phyloP scores from a whole-genome alignment of 208 protist genomes.

The Lotmaria passim region DNA sequence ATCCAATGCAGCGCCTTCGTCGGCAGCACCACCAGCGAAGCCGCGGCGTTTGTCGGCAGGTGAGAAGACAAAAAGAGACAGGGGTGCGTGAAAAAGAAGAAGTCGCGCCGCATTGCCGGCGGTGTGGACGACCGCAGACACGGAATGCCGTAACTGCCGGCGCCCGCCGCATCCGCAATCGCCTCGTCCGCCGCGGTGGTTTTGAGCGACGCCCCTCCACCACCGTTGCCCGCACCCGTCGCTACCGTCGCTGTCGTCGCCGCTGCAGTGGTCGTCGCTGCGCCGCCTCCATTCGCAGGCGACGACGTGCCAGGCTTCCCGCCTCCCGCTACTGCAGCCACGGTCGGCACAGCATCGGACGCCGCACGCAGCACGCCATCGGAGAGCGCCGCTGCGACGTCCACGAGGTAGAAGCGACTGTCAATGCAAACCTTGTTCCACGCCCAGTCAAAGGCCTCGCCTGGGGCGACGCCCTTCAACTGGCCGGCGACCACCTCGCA shows the following conservation, averaged over 20 bases:
- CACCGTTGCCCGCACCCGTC: not conserved
- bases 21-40: slow-evolving; percentile 50
- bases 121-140: slow-evolving; percentile 12
- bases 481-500: slow-evolving; percentile 62
- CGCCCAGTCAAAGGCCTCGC: slow-evolving; percentile 64
- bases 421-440: slow-evolving; percentile 78
- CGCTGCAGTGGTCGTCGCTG: not conserved
- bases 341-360: not conserved
- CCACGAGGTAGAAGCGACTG: slow-evolving; percentile 58
- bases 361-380: slow-evolving; percentile 37
- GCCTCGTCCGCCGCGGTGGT: too few species aligned
- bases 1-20: slow-evolving; percentile 60
- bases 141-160: slow-evolving; percentile 6
- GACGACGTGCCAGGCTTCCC: not conserved
- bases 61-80: slow-evolving; percentile 66
- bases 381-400: slow-evolving; percentile 54
- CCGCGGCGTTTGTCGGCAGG: slow-evolving; percentile 36
- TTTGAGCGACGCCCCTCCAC: slow-evolving; percentile 10
- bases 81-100: slow-evolving; percentile 82
- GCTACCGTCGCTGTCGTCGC: not conserved
- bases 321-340: not conserved
- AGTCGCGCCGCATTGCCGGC: slow-evolving; percentile 48
- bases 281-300: not conserved
- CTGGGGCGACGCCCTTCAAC: slow-evolving; percentile 54
- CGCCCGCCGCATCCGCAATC: too few species aligned